Evolutionary conservation across 345 rosid species (phyloP).

Genomic region (Citropsis articulata): DNA sequence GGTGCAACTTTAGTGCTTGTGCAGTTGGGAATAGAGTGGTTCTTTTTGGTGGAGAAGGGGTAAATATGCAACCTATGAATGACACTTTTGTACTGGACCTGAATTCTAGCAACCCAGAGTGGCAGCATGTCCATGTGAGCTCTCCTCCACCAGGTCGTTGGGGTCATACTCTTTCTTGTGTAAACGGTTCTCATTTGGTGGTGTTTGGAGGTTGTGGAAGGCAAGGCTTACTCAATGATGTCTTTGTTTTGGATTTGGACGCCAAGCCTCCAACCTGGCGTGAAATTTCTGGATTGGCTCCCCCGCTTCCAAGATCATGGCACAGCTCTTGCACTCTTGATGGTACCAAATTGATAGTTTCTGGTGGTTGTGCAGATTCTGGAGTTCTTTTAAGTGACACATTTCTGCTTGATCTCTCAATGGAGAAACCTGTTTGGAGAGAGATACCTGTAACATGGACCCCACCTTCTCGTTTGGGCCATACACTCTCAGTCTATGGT

Average conservation of each 20-base stretch:
- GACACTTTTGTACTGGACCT: constrained; percentile 87
- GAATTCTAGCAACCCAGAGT: constrained; percentile 66
- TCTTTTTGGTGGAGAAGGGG: constrained; percentile 91
- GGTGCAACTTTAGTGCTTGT: constrained; percentile 91
- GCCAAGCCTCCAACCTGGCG: constrained; percentile 89
- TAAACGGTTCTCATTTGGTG: constrained; percentile 75
- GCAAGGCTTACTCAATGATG: constrained; percentile 83
- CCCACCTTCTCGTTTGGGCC: constrained; percentile 84
- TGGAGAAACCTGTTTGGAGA: constrained; percentile 88
- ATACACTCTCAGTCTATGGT: constrained; percentile 77
- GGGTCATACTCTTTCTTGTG: constrained; percentile 86
- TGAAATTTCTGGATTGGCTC: constrained; percentile 83
- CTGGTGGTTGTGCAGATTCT: constrained; percentile 91
- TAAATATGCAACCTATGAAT: constrained; percentile 93
- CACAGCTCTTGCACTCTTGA: constrained; percentile 95
- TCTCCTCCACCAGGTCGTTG: constrained; percentile 92
- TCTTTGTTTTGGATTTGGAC: constrained; percentile 77
- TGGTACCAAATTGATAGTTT: constrained; percentile 80
- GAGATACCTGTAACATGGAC: constrained; percentile 91
- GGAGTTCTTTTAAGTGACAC: constrained; percentile 92
- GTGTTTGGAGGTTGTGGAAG: constrained; percentile 93
- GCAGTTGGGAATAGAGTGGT: constrained; percentile 88
- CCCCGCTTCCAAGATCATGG: constrained; percentile 90
- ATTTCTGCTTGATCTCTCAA: constrained; percentile 77
- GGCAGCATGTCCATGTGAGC: constrained; percentile 85